Conservation (phyloP, 2,329 filamentous ascomycete genomes). For the Berkeleyomyces basicola region DNA sequence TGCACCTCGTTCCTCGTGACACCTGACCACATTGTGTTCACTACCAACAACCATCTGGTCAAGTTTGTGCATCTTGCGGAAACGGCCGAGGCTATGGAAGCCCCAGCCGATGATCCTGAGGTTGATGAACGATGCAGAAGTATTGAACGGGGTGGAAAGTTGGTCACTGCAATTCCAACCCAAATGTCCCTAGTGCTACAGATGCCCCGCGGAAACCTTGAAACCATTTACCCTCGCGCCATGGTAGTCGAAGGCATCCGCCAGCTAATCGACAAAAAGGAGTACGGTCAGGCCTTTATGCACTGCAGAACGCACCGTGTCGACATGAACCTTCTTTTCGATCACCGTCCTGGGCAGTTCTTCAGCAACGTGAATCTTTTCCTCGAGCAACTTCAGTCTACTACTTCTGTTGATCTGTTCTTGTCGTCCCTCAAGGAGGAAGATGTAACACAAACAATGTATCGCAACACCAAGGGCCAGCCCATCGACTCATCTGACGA, state of each 20-base stretch:
- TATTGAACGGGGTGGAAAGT: constrained; percentile 72
- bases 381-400: constrained; percentile 66
- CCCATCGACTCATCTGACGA: constrained; percentile 6
- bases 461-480: constrained; percentile 58
- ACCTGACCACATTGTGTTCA: constrained; percentile 70
- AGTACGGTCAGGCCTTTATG: constrained; percentile 71
- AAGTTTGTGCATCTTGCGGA: constrained; percentile 78
- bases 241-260: constrained; percentile 86
- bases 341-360: constrained; percentile 80
- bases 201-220: constrained; percentile 89
- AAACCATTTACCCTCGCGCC: constrained; percentile 85
- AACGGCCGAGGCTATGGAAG: constrained; percentile 50
- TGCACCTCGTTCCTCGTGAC: constrained; percentile 85
- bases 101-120: constrained; percentile 78
- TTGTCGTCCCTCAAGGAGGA: constrained; percentile 80
- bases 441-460: constrained; percentile 86
- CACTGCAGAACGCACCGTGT: constrained; percentile 86
- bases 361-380: constrained; percentile 59
- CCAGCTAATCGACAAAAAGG: constrained; percentile 57
- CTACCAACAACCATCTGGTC: constrained; percentile 78
- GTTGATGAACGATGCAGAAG: constrained; percentile 81
- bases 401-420: constrained; percentile 77
- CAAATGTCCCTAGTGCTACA: constrained; percentile 76
- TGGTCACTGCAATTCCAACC: constrained; percentile 80
- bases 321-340: constrained; percentile 94